These are phyloP conservation scores for Sporothrix euskadiensis DNA, from an alignment of 2,329 filamentous ascomycete genomes.

Conservation along the genomic window DNA sequence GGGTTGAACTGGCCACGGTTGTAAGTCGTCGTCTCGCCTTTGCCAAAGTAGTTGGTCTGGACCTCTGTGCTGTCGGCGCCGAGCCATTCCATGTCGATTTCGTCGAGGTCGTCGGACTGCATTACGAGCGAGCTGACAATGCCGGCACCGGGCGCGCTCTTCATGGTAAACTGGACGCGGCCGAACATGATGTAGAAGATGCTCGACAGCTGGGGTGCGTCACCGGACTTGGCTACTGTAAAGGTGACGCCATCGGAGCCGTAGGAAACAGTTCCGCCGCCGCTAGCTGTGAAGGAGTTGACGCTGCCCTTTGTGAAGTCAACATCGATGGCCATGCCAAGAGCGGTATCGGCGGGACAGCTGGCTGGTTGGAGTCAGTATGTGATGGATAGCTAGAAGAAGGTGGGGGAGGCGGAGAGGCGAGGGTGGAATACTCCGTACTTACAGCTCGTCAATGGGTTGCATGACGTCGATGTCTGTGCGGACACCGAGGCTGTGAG, in stretches of 20 bases:
- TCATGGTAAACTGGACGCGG: constrained; percentile 79
- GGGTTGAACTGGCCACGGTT: constrained; percentile 82
- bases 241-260: constrained; percentile 75
- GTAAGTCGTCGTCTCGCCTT: constrained; percentile 81
- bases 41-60: constrained; percentile 98
- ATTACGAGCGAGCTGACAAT: constrained; percentile 93
- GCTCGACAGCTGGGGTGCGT: constrained; percentile 82
- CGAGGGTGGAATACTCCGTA: background rate
- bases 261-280: constrained; percentile 71
- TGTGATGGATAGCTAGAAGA: background rate
- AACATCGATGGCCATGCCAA: constrained; percentile 78
- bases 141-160: constrained; percentile 81
- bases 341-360: constrained; percentile 75
- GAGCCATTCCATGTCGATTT: constrained; percentile 97
- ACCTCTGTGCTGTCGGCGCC: constrained; percentile 74
- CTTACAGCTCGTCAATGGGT: constrained; percentile 29
- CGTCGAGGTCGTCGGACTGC: constrained; percentile 87
- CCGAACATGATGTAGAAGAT: constrained; percentile 99
- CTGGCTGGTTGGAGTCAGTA: constrained; percentile 43
- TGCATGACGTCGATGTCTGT: constrained; percentile 38
- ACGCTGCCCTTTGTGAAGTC: constrained; percentile 80
- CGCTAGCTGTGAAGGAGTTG: constrained; percentile 71
- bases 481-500: constrained; percentile 34
- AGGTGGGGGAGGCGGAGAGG: background rate
- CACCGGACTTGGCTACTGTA: constrained; percentile 73